These are phyloP conservation scores for Colletotrichum magnum DNA, from an alignment of 2,329 filamentous ascomycete genomes.

Conservation along the genomic window DNA sequence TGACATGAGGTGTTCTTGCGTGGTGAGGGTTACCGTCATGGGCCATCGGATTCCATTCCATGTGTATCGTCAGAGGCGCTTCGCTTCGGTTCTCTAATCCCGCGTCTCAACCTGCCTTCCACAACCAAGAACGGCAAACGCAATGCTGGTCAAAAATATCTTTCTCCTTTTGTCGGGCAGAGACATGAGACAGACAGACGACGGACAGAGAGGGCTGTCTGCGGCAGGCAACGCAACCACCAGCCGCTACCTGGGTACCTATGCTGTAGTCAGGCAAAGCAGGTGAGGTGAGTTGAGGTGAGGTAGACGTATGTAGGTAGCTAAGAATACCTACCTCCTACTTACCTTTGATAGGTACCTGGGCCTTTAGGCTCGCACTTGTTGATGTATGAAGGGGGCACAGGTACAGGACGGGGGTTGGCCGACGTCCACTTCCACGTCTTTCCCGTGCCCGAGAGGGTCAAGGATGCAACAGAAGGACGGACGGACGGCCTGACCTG, in stretches of 20 bases:
- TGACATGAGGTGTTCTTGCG: constrained; percentile 32
- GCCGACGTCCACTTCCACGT: too few relatives aligned
- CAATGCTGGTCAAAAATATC: neutral
- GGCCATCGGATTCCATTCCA: neutral
- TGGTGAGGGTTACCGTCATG: neutral
- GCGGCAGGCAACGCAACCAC: neutral
- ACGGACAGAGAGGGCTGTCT: neutral
- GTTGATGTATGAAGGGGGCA: constrained; percentile 15
- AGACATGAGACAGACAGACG: neutral
- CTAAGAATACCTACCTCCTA: neutral
- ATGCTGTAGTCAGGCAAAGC: neutral
- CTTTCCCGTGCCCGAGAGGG: neutral
- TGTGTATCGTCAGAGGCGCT: neutral
- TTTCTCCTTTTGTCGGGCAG: constrained; percentile 5
- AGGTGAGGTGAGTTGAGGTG: neutral
- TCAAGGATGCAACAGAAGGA: constrained; percentile 1
- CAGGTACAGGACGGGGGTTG: neutral
- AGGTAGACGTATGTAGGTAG: neutral
- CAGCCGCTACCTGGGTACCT: neutral
- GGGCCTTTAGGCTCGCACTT: neutral
- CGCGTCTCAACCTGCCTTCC: neutral
- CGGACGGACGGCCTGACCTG: constrained; percentile 4
- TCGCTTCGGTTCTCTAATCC: neutral
- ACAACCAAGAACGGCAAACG: neutral
- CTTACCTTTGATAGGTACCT: neutral